Evolutionary conservation across 148 eudicot species (phyloP).

Genomic region (Persicaria maculosa): DNA sequence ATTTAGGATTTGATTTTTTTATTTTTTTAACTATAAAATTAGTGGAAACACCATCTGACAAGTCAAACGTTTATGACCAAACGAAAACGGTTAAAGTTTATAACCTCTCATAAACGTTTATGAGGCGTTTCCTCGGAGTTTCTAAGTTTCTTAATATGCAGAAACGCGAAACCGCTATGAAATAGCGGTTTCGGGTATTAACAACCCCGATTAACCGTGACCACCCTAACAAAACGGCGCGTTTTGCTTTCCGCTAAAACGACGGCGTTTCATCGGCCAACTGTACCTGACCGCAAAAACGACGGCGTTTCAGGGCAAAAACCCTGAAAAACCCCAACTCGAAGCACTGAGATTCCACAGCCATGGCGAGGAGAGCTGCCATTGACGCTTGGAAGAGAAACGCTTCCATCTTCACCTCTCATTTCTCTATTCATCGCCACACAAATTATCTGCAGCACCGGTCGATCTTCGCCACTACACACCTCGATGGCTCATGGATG

Average conservation of each 20-base stretch:
- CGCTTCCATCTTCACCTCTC: slow-evolving; percentile 12
- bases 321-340: not conserved
- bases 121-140: no score
- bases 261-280: not conserved
- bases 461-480: slow-evolving; percentile 44
- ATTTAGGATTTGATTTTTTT: no score
- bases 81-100: no score
- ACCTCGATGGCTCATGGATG: slow-evolving; percentile 48
- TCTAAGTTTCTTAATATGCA: no score
- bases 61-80: no score
- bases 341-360: not conserved
- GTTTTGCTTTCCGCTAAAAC: not conserved
- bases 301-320: not conserved
- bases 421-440: slow-evolving; percentile 16
- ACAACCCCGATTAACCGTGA: no score
- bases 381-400: slow-evolving; percentile 15
- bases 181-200: no score
- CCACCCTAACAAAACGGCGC: not conserved
- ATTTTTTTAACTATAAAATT: no score
- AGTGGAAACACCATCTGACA: no score
- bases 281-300: not conserved
- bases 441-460: slow-evolving; percentile 31
- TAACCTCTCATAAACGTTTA: no score
- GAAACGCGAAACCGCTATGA: no score
- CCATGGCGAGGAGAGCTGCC: slow-evolving; percentile 27